Conservation (phyloP, 2,329 filamentous ascomycete genomes). For the Trichoderma harzianum region DNA sequence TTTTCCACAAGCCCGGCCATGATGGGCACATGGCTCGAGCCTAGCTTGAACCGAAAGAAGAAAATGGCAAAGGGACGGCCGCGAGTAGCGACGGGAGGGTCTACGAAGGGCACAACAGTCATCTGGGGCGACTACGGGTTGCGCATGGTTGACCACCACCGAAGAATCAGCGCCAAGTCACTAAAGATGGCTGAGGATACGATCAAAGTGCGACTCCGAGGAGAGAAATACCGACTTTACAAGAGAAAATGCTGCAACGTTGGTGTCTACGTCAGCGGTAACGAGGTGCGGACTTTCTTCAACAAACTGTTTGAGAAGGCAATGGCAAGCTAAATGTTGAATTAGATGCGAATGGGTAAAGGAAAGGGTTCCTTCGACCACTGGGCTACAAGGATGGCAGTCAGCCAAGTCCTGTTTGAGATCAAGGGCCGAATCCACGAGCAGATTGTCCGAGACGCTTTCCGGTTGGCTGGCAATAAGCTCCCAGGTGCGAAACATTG, state of each 20-base stretch:
- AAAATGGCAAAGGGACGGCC: constrained; percentile 91
- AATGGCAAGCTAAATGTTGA: not conserved
- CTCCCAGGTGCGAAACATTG: constrained; percentile 66
- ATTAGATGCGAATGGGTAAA: constrained; percentile 91
- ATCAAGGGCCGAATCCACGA: constrained; percentile 90
- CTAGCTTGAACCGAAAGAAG: constrained; percentile 69
- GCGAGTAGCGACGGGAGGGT: constrained; percentile 85
- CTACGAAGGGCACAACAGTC: constrained; percentile 87
- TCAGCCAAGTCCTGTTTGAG: constrained; percentile 91
- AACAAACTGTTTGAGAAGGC: no score
- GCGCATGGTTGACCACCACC: constrained; percentile 89
- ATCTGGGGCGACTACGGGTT: constrained; percentile 96
- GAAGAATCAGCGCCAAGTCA: constrained; percentile 80
- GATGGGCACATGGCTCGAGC: constrained; percentile 75
- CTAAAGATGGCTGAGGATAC: constrained; percentile 91
- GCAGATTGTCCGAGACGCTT: constrained; percentile 88
- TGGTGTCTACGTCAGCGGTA: constrained; percentile 91
- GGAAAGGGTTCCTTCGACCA: constrained; percentile 97
- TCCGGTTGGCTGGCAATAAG: constrained; percentile 91
- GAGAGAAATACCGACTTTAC: constrained; percentile 89
- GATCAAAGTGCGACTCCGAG: constrained; percentile 82
- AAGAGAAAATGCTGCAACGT: constrained; percentile 89
- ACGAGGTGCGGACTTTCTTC: constrained; percentile 61
- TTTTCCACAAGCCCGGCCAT: constrained; percentile 68
- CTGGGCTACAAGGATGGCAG: constrained; percentile 86